Evolutionary conservation across 768 basidiomycete genomes (phyloP), one percentile per base, ranked within the genome.

Genomic region (Lentinula boryana): DNA sequence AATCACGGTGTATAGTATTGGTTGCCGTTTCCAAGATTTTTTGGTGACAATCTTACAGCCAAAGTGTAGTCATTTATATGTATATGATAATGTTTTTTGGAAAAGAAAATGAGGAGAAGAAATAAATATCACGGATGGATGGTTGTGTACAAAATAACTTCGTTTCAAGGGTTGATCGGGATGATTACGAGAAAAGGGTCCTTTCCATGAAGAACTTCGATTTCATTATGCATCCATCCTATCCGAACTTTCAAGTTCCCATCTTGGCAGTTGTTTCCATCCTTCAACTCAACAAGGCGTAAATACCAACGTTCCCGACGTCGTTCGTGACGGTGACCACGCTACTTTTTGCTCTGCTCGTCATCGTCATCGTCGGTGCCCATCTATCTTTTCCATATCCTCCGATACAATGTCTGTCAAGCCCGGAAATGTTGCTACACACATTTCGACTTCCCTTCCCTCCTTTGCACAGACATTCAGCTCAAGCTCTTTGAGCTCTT

Each of bases 401-500:
- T 60, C 60, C 44, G 49, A 46, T 57, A 27, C 59, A 74, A 80
- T 80, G 79, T 76, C 80, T 63, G 68, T 72, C 65, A 75, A 74
- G 66, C 75, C 73, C 52, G 66, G 66, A 71, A 73, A 67, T 72
- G 75, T 80, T 72, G 75, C 76, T 51, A 75, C 77, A 46, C 80
- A 78, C 66, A 71, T 74, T 63, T 74, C 77, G 63, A 86, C 85
- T 70, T 86, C 88, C 9, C 83, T 92, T 41, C 90, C 90, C 43
- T 88, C 90, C 46, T 92, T 92, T 72, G 85, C 86, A 1, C 86
- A 88, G 74, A 83, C 90, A 0, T 92, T 92, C 74, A 83, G 80
- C 69, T 75, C 66, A 56, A 80, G 81, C 1, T 84, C 85, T 5
- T 72, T 88, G 58, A 76, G 70, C 71, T 78, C 73, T 62, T 77